Evolutionary conservation across 139 green algal genomes (phyloP), one percentile per base, ranked within the genome.

Genomic region (Chlamydomonas sp.): DNA sequence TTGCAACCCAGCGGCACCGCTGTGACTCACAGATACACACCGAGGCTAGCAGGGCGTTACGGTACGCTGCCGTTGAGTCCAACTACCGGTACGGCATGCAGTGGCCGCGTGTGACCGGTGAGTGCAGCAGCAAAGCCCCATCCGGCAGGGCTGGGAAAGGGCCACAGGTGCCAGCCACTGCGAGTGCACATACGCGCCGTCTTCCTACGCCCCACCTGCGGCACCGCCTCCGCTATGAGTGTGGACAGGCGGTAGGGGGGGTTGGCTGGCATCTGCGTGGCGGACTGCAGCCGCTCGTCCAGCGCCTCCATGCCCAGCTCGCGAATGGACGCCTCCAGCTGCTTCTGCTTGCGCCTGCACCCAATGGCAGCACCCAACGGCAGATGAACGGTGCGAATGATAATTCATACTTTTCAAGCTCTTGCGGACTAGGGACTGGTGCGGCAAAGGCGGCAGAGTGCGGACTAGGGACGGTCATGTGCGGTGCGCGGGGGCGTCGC

Each of bases 271-370:
- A 78, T 77, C 57, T 87, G 59, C 58, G 88, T 79, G 3, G 92
- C 93, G 67, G 58, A 87, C 79, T 95, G 84, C 67, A 98, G 85
- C 57, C 93, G 90, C 79, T 97, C 94, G 64, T 97, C 93, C 60
- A 97, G 77, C 0, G 73, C 87, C 85, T 97, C 95, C 63, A 86
- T 64, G 14, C 82, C 86, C 85, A 90, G n/a, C 18, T 90, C 90
- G 7, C 80, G 61, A 49, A 91, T 77, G 15, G 85, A 63, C 8
- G 82, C 57, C 82, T 91, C 80, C 12, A 91, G 63, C 83, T 91
- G 63, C 61, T 77, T n/a, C 63, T 84, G 78, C 77, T 91, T 91
- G 77, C 88, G 88, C 18, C 83, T 91, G 77, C 4, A 79, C 2
- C 49, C 62, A 5, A 2, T 31, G 31, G 73, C 12, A 3, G 31